These are phyloP conservation scores for Exserohilum rostratum DNA, from an alignment of 2,329 filamentous ascomycete species.

Conservation along the genomic window DNA sequence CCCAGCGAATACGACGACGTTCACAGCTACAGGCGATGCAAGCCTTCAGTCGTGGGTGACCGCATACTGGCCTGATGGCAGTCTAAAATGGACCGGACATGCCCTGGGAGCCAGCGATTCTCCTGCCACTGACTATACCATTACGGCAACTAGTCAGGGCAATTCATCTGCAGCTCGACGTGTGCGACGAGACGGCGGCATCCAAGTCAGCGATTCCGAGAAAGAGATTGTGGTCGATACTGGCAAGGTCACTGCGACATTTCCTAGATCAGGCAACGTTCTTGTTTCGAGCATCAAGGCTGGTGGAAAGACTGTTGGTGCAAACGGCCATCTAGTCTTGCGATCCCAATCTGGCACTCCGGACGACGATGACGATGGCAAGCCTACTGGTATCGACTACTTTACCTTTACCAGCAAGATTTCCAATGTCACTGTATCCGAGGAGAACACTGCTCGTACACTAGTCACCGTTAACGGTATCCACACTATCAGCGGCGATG, in stretches of 20 bases:
- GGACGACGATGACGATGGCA: slow-evolving; percentile 48
- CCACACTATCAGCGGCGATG: slow-evolving; percentile 37
- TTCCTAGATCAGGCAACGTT: slow-evolving; percentile 40
- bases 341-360: slow-evolving; percentile 58
- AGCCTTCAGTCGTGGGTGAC: slow-evolving; percentile 62
- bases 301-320: slow-evolving; percentile 50
- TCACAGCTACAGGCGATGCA: slow-evolving; percentile 34
- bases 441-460: slow-evolving; percentile 51
- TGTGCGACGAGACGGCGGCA: slow-evolving; percentile 22
- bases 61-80: slow-evolving; percentile 65
- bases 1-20: slow-evolving; percentile 45
- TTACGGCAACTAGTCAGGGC: slow-evolving; percentile 43
- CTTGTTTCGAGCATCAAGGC: slow-evolving; percentile 40
- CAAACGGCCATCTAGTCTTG: slow-evolving; percentile 55
- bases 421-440: slow-evolving; percentile 57
- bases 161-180: slow-evolving; percentile 17
- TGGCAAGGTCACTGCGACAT: slow-evolving; percentile 42
- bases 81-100: slow-evolving; percentile 67
- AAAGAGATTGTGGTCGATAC: slow-evolving; percentile 37
- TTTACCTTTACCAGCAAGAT: slow-evolving; percentile 59
- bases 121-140: slow-evolving; percentile 53
- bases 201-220: slow-evolving; percentile 33
- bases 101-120: slow-evolving; percentile 56
- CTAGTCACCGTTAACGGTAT: slow-evolving; percentile 56
- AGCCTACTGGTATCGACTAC: slow-evolving; percentile 48